phyloP scores from a whole-genome alignment of 257 asterid species.

The Lithospermum erythrorhizon region DNA sequence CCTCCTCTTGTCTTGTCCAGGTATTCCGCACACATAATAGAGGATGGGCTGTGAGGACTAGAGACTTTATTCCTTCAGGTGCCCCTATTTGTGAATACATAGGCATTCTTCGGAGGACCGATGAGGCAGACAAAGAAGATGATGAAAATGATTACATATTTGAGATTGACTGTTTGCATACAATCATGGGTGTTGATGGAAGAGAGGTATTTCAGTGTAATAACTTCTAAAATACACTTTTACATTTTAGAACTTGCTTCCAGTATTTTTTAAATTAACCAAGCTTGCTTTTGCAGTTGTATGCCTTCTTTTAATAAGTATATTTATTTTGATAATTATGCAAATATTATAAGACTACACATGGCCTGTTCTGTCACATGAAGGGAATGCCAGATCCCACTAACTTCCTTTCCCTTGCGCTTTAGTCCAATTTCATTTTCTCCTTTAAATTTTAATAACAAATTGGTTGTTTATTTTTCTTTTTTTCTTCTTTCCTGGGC shows the following conservation, averaged over 20 bases:
- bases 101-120: conserved; percentile 9
- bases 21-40: conserved; percentile 13
- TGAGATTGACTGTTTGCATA: conserved; percentile 20
- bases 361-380: background rate
- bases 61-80: conserved; percentile 18
- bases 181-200: conserved; percentile 18
- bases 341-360: background rate
- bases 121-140: conserved; percentile 6
- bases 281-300: too few species aligned
- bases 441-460: background rate
- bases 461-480: background rate
- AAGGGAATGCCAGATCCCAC: too few species aligned
- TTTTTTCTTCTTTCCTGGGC: background rate
- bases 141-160: conserved; percentile 15
- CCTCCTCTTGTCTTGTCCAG: background rate
- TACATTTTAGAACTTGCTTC: background rate
- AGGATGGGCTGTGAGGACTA: conserved; percentile 16
- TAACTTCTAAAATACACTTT: background rate
- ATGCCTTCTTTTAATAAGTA: background rate
- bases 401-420: too few species aligned
- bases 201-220: conserved; percentile 14
- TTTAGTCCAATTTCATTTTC: background rate
- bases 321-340: background rate
- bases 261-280: background rate
- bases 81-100: conserved; percentile 19